phyloP scores from a whole-genome alignment of 768 basidiomycete genomes.

The Plicaturopsis crispa region DNA sequence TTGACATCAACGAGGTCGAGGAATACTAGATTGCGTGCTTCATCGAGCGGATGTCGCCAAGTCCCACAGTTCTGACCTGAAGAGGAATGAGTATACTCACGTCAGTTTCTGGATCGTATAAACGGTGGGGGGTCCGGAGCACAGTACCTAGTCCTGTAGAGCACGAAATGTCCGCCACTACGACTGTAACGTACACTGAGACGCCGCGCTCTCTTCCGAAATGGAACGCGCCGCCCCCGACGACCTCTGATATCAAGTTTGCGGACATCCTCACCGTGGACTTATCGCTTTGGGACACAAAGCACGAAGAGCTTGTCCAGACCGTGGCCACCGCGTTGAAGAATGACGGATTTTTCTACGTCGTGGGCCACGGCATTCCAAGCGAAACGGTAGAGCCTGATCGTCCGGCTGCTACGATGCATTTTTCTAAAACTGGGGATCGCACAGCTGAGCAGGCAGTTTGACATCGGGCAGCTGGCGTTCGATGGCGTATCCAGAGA shows the following conservation, averaged over 20 bases:
- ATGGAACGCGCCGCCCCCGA: slow-evolving; percentile 17
- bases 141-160: too few relatives aligned
- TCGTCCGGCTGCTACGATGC: neutral
- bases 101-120: too few relatives aligned
- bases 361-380: slow-evolving; percentile 22
- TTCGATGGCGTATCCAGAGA: slow-evolving; percentile 22
- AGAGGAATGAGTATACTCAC: too few relatives aligned
- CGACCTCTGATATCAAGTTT: slow-evolving; percentile 21
- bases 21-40: too few relatives aligned
- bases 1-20: too few relatives aligned
- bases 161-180: too few relatives aligned
- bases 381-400: slow-evolving; percentile 13
- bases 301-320: slow-evolving; percentile 17
- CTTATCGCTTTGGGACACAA: slow-evolving; percentile 21
- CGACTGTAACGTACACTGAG: too few relatives aligned
- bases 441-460: slow-evolving; percentile 21
- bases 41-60: too few relatives aligned
- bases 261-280: slow-evolving; percentile 29
- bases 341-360: slow-evolving; percentile 29
- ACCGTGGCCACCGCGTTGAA: slow-evolving; percentile 22
- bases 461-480: slow-evolving; percentile 21
- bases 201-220: too few relatives aligned
- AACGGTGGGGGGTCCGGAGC: too few relatives aligned
- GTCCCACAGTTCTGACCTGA: too few relatives aligned
- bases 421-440: neutral